Base-by-base conservation (phyloP, 495 filamentous ascomycete species). In the Penicillium macrosclerotiorum region DNA sequence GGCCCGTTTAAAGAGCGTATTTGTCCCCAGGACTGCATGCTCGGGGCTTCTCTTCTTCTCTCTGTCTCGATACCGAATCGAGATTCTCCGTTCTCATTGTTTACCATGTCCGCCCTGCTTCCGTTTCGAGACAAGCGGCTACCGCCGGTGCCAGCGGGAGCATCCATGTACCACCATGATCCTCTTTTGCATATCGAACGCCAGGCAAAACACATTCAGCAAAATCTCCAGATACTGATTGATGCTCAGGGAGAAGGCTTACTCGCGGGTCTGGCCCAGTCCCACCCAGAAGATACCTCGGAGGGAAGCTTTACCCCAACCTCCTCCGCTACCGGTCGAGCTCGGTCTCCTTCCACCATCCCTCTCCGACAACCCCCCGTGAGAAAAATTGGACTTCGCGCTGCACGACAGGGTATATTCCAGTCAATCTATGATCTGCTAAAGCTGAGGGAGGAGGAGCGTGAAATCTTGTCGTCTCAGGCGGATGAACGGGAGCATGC, bases 171-270 rank as follows among this genome's bases (percentile, higher is more conserved):
- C 25, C 60, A 68, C 34, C 57, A 68, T 18, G 65, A 76, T 41
- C 63, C 71, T 38, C 55, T 77, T 8, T 36, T 74, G 7, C 57
- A 68, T 33, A 56, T 77, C 39, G 67, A 74, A 19, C 70, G 74
- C 12, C 70, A 76, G 42, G 52, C 67, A 34, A 69, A 63, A 46
- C 63, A 73, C 39, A 80, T 96, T 13, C 83, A 95, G 48, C 73
- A 73, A 26, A 82, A 90, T 35, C 75, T 97, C 4, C 92, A 97
- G 63, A 59, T 69, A 19, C 67, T 95, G 4, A 78, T 97, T 20
- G 90, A 97, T 68, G 86, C 87, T 0, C 92, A 97, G 66, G 84
- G 85, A 34, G 78, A 84, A 27, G 88, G 88, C 19, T 73, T 95
- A 27, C 61, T 83, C 3, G 67, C 75, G 42, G 80, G 80, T 8